Conservation (phyloP, 441 rosid genomes). For the Gossypium trilobum region DNA sequence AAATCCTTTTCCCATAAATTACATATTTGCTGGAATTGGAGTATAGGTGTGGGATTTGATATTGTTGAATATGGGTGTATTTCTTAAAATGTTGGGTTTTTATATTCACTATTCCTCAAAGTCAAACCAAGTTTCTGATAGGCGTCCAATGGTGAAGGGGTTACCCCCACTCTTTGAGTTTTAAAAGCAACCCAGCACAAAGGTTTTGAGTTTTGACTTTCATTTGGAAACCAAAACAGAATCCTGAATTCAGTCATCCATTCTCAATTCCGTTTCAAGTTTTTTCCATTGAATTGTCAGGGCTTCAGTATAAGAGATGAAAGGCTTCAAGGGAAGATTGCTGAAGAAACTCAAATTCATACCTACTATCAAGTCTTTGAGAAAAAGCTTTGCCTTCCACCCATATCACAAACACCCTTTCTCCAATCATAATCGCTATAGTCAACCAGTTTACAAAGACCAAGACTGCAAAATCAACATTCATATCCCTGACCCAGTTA, state of each 20-base stretch:
- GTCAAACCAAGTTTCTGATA: too few relatives aligned
- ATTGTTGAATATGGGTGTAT: too few relatives aligned
- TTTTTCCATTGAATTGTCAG: background rate
- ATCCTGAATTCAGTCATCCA: background rate
- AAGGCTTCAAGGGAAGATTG: slow-evolving; percentile 56
- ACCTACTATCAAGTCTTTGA: slow-evolving; percentile 38
- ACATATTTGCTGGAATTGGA: too few relatives aligned
- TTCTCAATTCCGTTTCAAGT: background rate
- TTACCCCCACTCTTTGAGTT: too few relatives aligned
- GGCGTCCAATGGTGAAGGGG: too few relatives aligned
- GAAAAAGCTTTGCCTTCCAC: slow-evolving; percentile 40
- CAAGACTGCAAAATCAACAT: slow-evolving; percentile 14
- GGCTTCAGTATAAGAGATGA: slow-evolving; percentile 30
- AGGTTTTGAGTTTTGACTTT: too few relatives aligned
- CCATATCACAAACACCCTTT: slow-evolving; percentile 12
- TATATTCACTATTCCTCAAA: too few relatives aligned
- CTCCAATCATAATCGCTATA: slow-evolving; percentile 14
- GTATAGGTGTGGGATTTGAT: too few relatives aligned
- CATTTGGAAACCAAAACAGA: background rate
- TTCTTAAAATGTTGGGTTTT: too few relatives aligned
- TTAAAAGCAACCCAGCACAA: too few relatives aligned
- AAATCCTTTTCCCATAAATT: too few relatives aligned
- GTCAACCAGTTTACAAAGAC: slow-evolving; percentile 14
- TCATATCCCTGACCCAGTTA: slow-evolving; percentile 12
- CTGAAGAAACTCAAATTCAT: slow-evolving; percentile 51